A percentile compares a stretch with the other conserved stretches of the same genome.
Conservation (phyloP, 495 filamentous ascomycete genomes). For the Podospora pseudoanserina region DNA sequence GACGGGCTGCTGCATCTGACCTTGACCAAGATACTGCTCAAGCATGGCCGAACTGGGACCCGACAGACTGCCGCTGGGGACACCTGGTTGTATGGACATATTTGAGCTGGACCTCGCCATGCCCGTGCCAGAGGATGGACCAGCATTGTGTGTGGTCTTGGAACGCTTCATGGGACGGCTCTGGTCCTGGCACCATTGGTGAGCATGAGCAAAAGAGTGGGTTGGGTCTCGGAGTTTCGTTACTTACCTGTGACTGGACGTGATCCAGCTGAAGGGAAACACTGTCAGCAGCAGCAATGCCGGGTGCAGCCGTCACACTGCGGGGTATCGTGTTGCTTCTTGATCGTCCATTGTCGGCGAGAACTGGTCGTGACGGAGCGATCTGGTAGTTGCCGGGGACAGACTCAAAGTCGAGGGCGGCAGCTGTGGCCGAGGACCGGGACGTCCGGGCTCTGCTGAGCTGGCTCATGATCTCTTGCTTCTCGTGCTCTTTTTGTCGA, state of each 20-base stretch:
- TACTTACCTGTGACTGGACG: constrained; percentile 23
- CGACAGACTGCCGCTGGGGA: constrained; percentile 6
- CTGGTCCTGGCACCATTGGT: constrained; percentile 20
- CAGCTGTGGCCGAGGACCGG: constrained; percentile 11
- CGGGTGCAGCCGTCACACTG: constrained; percentile 15
- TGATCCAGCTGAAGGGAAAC: constrained; percentile 1
- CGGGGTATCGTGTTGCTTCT: constrained; percentile 36
- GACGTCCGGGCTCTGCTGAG: constrained; percentile 21
- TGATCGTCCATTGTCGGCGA: constrained; percentile 29
- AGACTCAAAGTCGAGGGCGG: constrained; percentile 20
- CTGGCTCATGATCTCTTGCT: constrained; percentile 17
- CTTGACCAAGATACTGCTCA: constrained; percentile 17
- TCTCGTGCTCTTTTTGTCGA: constrained; percentile 20
- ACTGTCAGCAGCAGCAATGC: constrained; percentile 6
- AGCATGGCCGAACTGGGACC: constrained; percentile 9
- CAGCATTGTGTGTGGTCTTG: constrained; percentile 28
- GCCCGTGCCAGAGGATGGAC: constrained; percentile 16
- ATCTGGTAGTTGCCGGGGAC: constrained; percentile 31
- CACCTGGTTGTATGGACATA: constrained; percentile 13
- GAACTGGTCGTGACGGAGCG: constrained; percentile 17
- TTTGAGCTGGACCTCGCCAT: constrained; percentile 33
- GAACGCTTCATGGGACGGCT: constrained; percentile 34
- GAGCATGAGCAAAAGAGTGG: constrained; percentile 10
- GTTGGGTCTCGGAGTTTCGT: not conserved
- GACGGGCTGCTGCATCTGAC: constrained; percentile 18